phyloP scores from a whole-genome alignment of 176 grass and related monocot genomes.

The Coix lacrymajobi region DNA sequence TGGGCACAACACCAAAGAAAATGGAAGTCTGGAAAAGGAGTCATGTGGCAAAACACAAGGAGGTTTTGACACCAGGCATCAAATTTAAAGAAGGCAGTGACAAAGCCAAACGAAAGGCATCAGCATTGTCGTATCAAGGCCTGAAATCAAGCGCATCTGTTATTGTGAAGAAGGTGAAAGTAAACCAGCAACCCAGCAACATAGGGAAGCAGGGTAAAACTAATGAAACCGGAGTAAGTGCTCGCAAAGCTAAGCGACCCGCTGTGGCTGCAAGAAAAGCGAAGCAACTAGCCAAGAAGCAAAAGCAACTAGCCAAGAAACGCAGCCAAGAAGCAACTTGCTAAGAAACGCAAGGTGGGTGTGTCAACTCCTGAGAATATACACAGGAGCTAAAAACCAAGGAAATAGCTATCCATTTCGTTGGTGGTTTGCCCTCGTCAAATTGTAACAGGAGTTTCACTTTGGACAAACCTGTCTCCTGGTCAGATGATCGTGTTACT shows the following conservation, averaged over 20 bases:
- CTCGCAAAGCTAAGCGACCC: slow-evolving; percentile 51
- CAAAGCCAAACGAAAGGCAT: slow-evolving; percentile 31
- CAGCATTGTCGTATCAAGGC: slow-evolving; percentile 69
- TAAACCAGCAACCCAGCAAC: slow-evolving; percentile 16
- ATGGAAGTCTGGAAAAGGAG: slow-evolving; percentile 13
- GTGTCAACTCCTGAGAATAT: slow-evolving; percentile 49
- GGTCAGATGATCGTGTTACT: neutral
- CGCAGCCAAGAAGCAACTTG: slow-evolving; percentile 1
- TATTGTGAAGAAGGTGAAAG: slow-evolving; percentile 43
- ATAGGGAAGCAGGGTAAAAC: slow-evolving; percentile 35
- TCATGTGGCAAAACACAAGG: slow-evolving; percentile 14
- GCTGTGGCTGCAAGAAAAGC: slow-evolving; percentile 77
- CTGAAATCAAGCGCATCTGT: slow-evolving; percentile 68
- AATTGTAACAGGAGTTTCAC: neutral
- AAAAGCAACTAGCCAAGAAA: no score
- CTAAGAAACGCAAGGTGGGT: slow-evolving; percentile 63
- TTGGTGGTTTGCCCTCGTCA: neutral
- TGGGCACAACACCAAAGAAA: slow-evolving; percentile 37
- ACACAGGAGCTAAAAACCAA: slow-evolving; percentile 46
- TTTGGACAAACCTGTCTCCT: slow-evolving; percentile 14
- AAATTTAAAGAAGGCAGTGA: slow-evolving; percentile 22
- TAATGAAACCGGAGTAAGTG: neutral
- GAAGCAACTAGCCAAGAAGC: slow-evolving; percentile 21
- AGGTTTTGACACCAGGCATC: slow-evolving; percentile 13
- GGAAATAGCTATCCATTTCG: slow-evolving; percentile 6